Conservation (phyloP, 192 early-diverging fungal species). For the Gorgonomyces haynaldii region DNA sequence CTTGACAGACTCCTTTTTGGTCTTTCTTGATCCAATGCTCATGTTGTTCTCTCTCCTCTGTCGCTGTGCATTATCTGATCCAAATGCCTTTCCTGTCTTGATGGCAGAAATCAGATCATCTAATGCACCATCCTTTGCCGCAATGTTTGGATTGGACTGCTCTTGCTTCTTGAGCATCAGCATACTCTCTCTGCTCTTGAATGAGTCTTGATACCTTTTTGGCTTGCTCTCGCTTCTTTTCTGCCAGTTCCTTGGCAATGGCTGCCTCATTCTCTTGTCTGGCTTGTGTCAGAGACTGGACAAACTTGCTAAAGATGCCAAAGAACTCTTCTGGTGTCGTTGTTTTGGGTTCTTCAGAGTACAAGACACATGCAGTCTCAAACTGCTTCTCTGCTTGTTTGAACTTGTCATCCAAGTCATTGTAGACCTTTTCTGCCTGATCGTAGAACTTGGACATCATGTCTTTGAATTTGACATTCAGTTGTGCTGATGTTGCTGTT, state of each 20-base stretch:
- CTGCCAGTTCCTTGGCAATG: constrained; percentile 24
- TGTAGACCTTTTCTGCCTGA: constrained; percentile 14
- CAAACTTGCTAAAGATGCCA: constrained; percentile 30
- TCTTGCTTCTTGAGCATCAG: constrained; percentile 24
- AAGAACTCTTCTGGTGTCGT: constrained; percentile 44
- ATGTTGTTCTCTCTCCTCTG: not conserved
- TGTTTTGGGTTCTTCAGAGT: constrained; percentile 38
- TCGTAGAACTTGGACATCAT: constrained; percentile 23
- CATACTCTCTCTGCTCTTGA: constrained; percentile 27
- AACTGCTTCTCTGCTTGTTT: constrained; percentile 26
- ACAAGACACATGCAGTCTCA: constrained; percentile 21
- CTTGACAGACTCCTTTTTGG: not conserved
- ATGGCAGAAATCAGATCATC: constrained; percentile 40
- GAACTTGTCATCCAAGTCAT: constrained; percentile 19
- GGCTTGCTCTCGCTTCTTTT: constrained; percentile 29
- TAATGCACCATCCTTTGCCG: constrained; percentile 25
- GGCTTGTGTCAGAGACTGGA: constrained; percentile 19
- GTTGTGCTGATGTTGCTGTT: not conserved
- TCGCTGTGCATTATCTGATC: not conserved
- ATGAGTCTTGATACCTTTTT: constrained; percentile 13
- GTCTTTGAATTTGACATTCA: constrained; percentile 9
- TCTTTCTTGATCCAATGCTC: not conserved
- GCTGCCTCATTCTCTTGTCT: constrained; percentile 31
- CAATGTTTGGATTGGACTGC: not conserved
- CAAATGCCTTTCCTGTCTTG: constrained; percentile 34